Base-by-base conservation (phyloP, 371 early-diverging fungal species). In the Mucor ambiguus region DNA sequence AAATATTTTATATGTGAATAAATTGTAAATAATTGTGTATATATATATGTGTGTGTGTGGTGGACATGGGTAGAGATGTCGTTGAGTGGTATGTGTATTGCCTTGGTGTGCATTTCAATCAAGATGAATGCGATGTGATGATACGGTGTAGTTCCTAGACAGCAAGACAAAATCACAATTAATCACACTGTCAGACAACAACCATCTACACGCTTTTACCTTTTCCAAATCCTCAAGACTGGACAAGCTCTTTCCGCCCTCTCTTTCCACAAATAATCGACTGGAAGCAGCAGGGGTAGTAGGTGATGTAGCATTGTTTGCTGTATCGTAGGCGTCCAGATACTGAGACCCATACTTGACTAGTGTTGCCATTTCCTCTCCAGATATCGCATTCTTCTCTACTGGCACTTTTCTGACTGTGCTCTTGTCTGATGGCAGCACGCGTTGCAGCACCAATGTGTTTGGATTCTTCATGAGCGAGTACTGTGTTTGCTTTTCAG, bases 81-180 rank as follows among this genome's bases (percentile, higher is more conserved):
- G 33, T 33, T 7, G 33, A 9, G 33, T 33, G 33, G 33, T 33
- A 33, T 33, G 33, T 7, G 33, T 33, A 33, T 33, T 33, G 33
- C 33, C 33, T 33, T 14, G 37, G 6, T 37, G 37, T 33, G 14
- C 16, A 37, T 37, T 37, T 37, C 1, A 4, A 52, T 61, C 55
- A 49, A 44, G n/a, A 54, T 44, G 60, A 56, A 30, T 46, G 62
- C 46, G 52, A 62, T 38, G 77, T 69, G 32, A 71, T 72, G 58
- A 80, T 80, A 26, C 77, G 75, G 48, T 80, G 77, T 43, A 80
- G 48, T 60, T 80, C 80, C 77, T 75, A 57, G 32, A 16, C n/a
- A 18, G 20, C 18, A 20, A 44, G 3, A 20, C 7, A 44, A 44
- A 44, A 7, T 7, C 9, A 7, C 6, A 44, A 14, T 44, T 44